Evolutionary conservation across 2,329 filamentous ascomycete species (phyloP).

Genomic region (Penicillium sp.): DNA sequence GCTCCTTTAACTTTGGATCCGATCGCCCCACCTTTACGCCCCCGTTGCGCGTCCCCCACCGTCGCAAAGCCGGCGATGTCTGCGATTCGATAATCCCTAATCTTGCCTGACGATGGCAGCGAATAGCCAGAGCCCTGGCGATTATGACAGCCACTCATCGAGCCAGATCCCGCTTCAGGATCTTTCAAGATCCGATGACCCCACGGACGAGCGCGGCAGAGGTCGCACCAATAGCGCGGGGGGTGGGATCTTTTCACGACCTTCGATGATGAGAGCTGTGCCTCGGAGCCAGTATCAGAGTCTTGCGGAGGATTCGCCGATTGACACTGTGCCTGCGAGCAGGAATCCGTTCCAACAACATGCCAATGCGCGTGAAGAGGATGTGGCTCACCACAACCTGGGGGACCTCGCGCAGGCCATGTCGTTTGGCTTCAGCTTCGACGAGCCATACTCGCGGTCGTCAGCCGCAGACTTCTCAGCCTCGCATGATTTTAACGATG

Average conservation of each 20-base stretch:
- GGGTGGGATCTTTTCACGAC: slow-evolving; percentile 51
- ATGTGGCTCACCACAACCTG: slow-evolving; percentile 40
- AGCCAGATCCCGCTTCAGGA: slow-evolving; percentile 71
- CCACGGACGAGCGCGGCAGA: slow-evolving; percentile 34
- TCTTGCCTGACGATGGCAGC: slow-evolving; percentile 46
- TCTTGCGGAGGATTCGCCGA: slow-evolving; percentile 57
- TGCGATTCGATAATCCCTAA: slow-evolving; percentile 40
- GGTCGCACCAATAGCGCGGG: slow-evolving; percentile 36
- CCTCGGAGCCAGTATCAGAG: slow-evolving; percentile 56
- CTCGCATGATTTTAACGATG: slow-evolving; percentile 30
- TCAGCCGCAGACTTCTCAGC: slow-evolving; percentile 16
- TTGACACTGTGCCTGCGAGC: slow-evolving; percentile 29
- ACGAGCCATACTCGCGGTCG: slow-evolving; percentile 26
- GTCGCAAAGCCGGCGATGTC: slow-evolving; percentile 41
- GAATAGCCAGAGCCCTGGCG: slow-evolving; percentile 37
- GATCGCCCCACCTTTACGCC: background rate
- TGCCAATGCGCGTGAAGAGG: slow-evolving; percentile 24
- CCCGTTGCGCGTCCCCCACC: slow-evolving; percentile 1
- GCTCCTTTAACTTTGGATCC: too few species aligned
- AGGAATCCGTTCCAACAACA: slow-evolving; percentile 26
- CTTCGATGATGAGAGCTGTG: slow-evolving; percentile 44
- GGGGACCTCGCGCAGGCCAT: slow-evolving; percentile 49
- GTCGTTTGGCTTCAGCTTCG: slow-evolving; percentile 48
- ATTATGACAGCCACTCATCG: slow-evolving; percentile 31
- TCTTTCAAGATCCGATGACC: slow-evolving; percentile 51